A percentile compares a stretch with the other conserved stretches of the same genome.
phyloP scores from a whole-genome alignment of 2,329 filamentous ascomycete genomes.

The Sporothrix phasma region DNA sequence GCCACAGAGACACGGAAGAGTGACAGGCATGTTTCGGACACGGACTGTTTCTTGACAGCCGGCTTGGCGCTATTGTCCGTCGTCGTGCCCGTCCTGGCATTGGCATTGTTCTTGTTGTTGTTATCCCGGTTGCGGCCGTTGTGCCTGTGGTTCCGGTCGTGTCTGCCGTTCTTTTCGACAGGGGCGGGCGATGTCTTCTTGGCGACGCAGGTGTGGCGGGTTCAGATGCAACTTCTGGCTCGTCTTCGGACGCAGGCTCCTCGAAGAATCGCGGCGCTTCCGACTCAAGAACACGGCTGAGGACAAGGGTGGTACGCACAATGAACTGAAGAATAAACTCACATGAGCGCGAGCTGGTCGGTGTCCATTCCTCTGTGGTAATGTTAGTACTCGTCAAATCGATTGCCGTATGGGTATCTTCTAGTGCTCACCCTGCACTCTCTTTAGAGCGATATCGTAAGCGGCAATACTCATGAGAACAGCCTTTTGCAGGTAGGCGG shows the following conservation, averaged over 20 bases:
- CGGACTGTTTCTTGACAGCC: conserved; percentile 15
- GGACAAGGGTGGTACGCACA: conserved; percentile 60
- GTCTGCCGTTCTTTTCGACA: conserved; percentile 23
- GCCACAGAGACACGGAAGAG: conserved; percentile 44
- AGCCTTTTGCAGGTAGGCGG: conserved; percentile 63
- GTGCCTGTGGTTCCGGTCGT: conserved; percentile 22
- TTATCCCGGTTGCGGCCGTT: background rate
- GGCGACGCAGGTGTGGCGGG: background rate
- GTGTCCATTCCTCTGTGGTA: conserved; percentile 37
- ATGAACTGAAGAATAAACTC: conserved; percentile 69
- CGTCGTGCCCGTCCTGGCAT: background rate
- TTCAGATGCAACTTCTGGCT: background rate
- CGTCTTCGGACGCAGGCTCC: background rate
- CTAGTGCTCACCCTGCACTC: conserved; percentile 41
- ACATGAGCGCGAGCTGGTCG: conserved; percentile 38
- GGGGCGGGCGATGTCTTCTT: background rate
- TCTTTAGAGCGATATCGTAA: conserved; percentile 55
- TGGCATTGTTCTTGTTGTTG: background rate
- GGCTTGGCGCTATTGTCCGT: conserved; percentile 1
- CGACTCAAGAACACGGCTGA: conserved; percentile 54
- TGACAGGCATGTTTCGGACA: conserved; percentile 37
- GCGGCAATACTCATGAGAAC: conserved; percentile 79
- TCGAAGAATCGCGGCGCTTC: conserved; percentile 14
- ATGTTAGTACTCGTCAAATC: background rate
- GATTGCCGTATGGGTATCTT: background rate